These are phyloP conservation scores for Cronartium quercuum DNA, from an alignment of 1,284 basidiomycete genomes.

Conservation along the genomic window DNA sequence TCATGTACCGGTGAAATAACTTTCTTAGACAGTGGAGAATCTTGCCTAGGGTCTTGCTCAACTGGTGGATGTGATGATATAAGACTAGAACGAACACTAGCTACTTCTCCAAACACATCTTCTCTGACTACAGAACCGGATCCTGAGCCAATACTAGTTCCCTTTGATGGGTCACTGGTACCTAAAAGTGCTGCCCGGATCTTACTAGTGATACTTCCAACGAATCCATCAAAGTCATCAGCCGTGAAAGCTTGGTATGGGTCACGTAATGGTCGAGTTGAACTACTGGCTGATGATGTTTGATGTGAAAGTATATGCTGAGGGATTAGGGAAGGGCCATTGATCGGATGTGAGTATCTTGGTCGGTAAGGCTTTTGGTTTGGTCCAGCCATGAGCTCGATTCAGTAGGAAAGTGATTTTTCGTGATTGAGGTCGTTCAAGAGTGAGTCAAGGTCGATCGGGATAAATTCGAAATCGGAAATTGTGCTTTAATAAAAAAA, in stretches of 20 bases:
- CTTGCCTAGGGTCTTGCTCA: neutral
- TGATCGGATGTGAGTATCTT: slow-evolving; percentile 35
- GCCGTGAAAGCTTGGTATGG: slow-evolving; percentile 36
- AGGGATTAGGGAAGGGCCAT: slow-evolving; percentile 35
- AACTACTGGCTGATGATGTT: slow-evolving; percentile 16
- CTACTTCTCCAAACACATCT: neutral
- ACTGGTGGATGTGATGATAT: neutral
- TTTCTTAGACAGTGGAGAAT: neutral
- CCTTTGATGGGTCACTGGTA: neutral
- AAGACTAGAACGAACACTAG: neutral
- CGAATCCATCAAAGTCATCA: slow-evolving; percentile 32
- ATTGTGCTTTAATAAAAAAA: no score
- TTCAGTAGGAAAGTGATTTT: no score
- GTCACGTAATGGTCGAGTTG: slow-evolving; percentile 26
- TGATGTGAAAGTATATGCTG: slow-evolving; percentile 25
- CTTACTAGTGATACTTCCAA: slow-evolving; percentile 31
- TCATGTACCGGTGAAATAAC: neutral
- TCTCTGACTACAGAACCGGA: neutral
- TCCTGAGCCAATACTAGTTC: neutral
- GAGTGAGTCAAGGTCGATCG: no score
- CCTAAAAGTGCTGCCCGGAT: slow-evolving; percentile 24
- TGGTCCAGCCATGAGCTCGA: neutral
- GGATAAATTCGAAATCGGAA: no score
- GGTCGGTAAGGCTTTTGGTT: slow-evolving; percentile 1
- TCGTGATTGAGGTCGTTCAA: no score